phyloP scores from a whole-genome alignment of 371 early-diverging fungal genomes.

The Mortierella sp. region DNA sequence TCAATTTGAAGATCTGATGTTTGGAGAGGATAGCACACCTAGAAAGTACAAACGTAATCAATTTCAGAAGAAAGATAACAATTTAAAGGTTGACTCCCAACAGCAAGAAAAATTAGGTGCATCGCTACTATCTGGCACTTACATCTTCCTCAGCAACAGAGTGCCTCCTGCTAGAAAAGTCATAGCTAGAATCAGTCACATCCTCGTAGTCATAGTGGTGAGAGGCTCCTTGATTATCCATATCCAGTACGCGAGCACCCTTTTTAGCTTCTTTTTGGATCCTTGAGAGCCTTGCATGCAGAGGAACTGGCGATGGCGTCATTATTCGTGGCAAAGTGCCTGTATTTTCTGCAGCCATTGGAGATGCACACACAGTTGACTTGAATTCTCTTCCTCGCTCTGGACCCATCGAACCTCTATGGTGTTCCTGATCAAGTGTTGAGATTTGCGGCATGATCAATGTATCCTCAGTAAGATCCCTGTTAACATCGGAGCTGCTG shows the following conservation, averaged over 20 bases:
- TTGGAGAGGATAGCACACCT: conserved; percentile 52
- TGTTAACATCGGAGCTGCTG: conserved; percentile 25
- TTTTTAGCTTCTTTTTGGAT: conserved; percentile 42
- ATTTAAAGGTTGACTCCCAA: not conserved
- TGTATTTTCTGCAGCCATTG: conserved; percentile 18
- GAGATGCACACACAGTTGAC: conserved; percentile 12
- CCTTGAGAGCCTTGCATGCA: conserved; percentile 43
- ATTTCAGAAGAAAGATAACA: not conserved
- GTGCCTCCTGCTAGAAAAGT: conserved; percentile 48
- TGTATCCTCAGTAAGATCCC: conserved; percentile 32
- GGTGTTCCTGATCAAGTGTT: conserved; percentile 10
- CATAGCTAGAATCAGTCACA: conserved; percentile 44
- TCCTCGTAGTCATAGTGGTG: conserved; percentile 55
- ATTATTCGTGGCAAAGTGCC: conserved; percentile 34
- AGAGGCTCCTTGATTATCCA: conserved; percentile 42
- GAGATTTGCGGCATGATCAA: conserved; percentile 53
- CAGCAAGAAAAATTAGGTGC: no score
- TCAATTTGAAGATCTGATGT: conserved; percentile 34
- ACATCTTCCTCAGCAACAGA: conserved; percentile 59
- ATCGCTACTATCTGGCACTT: not conserved
- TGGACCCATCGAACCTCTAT: not conserved
- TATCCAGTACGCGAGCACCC: conserved; percentile 45
- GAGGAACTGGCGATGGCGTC: conserved; percentile 47
- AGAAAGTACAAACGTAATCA: not conserved
- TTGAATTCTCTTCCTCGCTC: conserved; percentile 5